Conservation (phyloP, 768 basidiomycete genomes). For the Gyrodon lividus region DNA sequence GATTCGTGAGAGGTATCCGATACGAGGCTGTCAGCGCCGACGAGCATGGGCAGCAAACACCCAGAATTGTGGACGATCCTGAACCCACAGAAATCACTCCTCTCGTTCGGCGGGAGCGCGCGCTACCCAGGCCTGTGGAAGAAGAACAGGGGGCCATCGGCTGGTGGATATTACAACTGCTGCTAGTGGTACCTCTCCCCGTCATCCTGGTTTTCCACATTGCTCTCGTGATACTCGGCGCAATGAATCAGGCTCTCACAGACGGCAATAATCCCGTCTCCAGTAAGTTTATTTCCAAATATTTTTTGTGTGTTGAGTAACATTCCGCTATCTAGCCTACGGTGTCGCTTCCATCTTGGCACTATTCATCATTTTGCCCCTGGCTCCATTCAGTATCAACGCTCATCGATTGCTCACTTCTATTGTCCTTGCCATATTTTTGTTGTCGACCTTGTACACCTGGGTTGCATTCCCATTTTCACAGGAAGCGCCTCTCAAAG, state of each 20-base stretch:
- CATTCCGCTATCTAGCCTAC: slow-evolving; percentile 45
- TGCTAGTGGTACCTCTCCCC: slow-evolving; percentile 53
- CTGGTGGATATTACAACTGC: slow-evolving; percentile 61
- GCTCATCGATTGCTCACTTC: slow-evolving; percentile 40
- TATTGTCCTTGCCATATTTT: slow-evolving; percentile 40
- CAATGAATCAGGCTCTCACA: slow-evolving; percentile 54
- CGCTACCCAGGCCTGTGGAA: neutral
- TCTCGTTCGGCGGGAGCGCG: slow-evolving; percentile 40
- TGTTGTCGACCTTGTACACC: slow-evolving; percentile 42
- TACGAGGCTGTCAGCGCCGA: slow-evolving; percentile 29
- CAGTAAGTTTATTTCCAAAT: slow-evolving; percentile 40
- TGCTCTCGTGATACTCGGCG: slow-evolving; percentile 43
- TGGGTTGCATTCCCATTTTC: slow-evolving; percentile 63
- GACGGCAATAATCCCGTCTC: slow-evolving; percentile 55
- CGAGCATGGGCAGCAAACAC: slow-evolving; percentile 15
- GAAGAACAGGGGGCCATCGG: slow-evolving; percentile 27
- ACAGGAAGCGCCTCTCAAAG: slow-evolving; percentile 56
- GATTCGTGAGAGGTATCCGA: slow-evolving; percentile 15
- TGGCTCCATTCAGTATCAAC: slow-evolving; percentile 63
- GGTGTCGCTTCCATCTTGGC: slow-evolving; percentile 42
- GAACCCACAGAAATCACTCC: slow-evolving; percentile 59
- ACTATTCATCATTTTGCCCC: slow-evolving; percentile 53
- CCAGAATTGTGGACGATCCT: slow-evolving; percentile 33
- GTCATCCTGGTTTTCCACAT: slow-evolving; percentile 54
- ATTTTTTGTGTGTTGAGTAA: neutral